phyloP scores from a whole-genome alignment of 2,329 filamentous ascomycete species.

The Chaetomium olivaceum region DNA sequence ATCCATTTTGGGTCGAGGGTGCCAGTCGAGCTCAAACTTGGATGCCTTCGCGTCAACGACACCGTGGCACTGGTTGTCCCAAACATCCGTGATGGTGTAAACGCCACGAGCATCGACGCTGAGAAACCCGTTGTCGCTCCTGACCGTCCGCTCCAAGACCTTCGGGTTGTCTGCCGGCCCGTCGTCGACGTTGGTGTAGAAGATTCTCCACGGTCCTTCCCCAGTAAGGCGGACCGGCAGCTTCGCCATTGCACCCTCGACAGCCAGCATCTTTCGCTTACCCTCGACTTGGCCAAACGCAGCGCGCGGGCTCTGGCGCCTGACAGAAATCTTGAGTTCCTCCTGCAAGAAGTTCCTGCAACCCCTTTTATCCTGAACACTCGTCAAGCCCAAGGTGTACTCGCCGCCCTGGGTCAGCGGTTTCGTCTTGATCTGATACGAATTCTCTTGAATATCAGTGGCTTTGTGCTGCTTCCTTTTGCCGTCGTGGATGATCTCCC shows the following conservation, averaged over 20 bases:
- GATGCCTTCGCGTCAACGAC: slow-evolving; percentile 72
- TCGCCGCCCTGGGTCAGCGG: slow-evolving; percentile 79
- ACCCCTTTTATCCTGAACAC: slow-evolving; percentile 79
- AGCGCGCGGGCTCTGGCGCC: slow-evolving; percentile 83
- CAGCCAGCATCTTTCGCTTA: slow-evolving; percentile 69
- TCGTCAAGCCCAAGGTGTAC: slow-evolving; percentile 82
- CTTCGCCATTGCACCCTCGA: slow-evolving; percentile 72
- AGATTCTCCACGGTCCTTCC: slow-evolving; percentile 78
- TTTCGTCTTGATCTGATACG: slow-evolving; percentile 73
- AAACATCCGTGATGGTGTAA: slow-evolving; percentile 78
- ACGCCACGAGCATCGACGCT: slow-evolving; percentile 66
- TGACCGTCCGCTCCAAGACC: slow-evolving; percentile 51
- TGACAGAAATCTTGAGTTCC: slow-evolving; percentile 80
- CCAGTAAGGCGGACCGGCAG: slow-evolving; percentile 85
- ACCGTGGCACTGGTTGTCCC: slow-evolving; percentile 80
- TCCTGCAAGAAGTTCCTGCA: slow-evolving; percentile 87
- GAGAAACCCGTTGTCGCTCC: slow-evolving; percentile 66
- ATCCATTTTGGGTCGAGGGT: slow-evolving; percentile 72
- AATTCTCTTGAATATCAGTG: slow-evolving; percentile 61
- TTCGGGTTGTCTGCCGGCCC: slow-evolving; percentile 42
- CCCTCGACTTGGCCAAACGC: slow-evolving; percentile 85
- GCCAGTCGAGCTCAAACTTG: slow-evolving; percentile 80
- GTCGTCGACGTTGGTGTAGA: slow-evolving; percentile 68
- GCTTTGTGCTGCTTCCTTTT: slow-evolving; percentile 72
- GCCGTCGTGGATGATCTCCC: slow-evolving; percentile 87